phyloP scores from a whole-genome alignment of 345 rosid species.

The Adansonia digitata region DNA sequence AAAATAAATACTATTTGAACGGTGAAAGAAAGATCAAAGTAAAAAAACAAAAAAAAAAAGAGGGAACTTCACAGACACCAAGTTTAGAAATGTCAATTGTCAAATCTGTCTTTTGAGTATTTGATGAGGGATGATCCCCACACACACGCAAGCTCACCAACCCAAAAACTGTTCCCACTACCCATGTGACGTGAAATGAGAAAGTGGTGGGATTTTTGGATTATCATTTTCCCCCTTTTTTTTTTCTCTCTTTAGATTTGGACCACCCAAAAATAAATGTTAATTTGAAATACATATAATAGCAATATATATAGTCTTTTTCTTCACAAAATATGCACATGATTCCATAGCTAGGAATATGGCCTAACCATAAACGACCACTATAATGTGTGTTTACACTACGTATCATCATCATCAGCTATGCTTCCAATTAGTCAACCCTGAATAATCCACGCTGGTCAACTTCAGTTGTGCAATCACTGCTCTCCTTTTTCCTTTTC shows the following conservation, averaged over 20 bases:
- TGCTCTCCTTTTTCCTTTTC: not conserved
- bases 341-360: not conserved
- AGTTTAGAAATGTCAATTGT: not conserved
- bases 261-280: not conserved
- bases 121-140: not conserved
- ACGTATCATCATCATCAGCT: not conserved
- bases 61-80: not conserved
- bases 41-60: not conserved
- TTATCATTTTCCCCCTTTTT: no score
- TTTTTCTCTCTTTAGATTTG: not conserved
- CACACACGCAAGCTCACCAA: not conserved
- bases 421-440: slow-evolving; percentile 3
- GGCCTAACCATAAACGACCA: not conserved
- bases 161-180: slow-evolving; percentile 1
- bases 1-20: no score
- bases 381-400: not conserved
- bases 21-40: not conserved
- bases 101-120: no score
- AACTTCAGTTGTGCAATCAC: not conserved
- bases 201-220: not conserved
- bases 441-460: not conserved
- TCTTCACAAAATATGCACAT: not conserved
- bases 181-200: not conserved
- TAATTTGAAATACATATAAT: not conserved
- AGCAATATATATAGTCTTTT: no score